Evolutionary conservation across 2,329 filamentous ascomycete species (phyloP).

Genomic region (Fusarium sp.): DNA sequence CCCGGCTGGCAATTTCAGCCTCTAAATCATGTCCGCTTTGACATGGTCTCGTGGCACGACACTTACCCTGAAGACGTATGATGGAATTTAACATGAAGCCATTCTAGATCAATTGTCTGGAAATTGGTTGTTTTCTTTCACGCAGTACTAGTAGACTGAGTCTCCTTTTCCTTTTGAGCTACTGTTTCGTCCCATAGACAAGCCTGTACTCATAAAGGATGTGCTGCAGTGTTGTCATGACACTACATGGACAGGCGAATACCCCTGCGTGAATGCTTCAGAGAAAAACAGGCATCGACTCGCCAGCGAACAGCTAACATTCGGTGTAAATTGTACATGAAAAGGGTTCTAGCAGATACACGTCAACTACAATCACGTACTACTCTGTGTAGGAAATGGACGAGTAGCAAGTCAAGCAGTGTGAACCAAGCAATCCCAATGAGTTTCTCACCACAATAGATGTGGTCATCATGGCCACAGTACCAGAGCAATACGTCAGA

Average conservation of each 20-base stretch:
- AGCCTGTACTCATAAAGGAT: rapidly evolving
- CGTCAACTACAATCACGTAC: background rate
- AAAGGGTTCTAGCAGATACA: background rate
- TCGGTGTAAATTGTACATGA: background rate
- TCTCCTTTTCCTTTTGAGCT: background rate
- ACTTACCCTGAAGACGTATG: constrained; percentile 23
- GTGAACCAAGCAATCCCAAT: background rate
- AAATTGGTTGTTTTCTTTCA: background rate
- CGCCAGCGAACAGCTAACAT: background rate
- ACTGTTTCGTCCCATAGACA: rapidly evolving
- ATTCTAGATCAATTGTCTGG: background rate
- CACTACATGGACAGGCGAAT: background rate
- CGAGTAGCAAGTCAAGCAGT: background rate
- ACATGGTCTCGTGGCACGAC: constrained; percentile 12
- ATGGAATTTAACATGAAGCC: background rate
- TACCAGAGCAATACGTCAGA: background rate
- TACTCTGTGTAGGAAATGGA: background rate
- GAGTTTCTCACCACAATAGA: background rate
- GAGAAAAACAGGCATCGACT: background rate
- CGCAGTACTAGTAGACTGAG: rapidly evolving
- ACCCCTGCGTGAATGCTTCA: background rate
- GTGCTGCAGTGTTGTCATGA: background rate
- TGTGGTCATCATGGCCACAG: background rate
- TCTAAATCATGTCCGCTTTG: constrained; percentile 16
- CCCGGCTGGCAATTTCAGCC: constrained; percentile 25